phyloP scores from a whole-genome alignment of 2,329 filamentous ascomycete species.

The Hortaea werneckii region DNA sequence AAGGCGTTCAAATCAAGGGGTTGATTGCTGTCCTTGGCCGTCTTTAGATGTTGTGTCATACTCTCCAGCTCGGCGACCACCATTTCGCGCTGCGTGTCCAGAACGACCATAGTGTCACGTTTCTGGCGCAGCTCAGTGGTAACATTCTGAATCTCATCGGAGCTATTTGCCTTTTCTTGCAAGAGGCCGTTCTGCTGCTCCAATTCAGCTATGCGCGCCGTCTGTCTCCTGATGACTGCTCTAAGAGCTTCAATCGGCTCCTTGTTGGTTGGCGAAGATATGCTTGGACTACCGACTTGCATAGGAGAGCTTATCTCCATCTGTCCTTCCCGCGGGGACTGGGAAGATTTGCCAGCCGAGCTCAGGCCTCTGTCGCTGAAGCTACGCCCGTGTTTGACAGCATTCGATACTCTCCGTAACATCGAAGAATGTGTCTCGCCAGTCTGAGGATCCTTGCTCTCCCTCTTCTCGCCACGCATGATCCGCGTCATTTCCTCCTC shows the following conservation, averaged over 20 bases:
- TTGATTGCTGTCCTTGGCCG: constrained; percentile 71
- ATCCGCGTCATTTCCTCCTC: constrained; percentile 93
- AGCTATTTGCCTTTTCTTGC: constrained; percentile 45
- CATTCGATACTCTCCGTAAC: constrained; percentile 81
- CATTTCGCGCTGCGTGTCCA: constrained; percentile 91
- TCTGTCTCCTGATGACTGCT: constrained; percentile 63
- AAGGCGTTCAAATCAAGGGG: constrained; percentile 68
- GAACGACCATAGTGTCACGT: constrained; percentile 84
- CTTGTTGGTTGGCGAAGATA: constrained; percentile 40
- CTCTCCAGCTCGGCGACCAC: constrained; percentile 87
- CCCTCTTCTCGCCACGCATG: constrained; percentile 54
- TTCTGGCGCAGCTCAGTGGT: constrained; percentile 87
- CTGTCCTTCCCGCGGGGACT: constrained; percentile 30
- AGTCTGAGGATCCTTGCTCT: constrained; percentile 39
- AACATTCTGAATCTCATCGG: constrained; percentile 58
- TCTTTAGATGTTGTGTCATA: constrained; percentile 77
- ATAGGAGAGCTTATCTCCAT: constrained; percentile 27
- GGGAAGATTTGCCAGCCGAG: constrained; percentile 9
- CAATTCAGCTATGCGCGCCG: constrained; percentile 76
- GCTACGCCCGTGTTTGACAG: constrained; percentile 83
- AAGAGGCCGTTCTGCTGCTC: constrained; percentile 61
- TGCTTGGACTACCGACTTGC: constrained; percentile 26
- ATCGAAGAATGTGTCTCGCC: constrained; percentile 49
- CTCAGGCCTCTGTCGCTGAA: constrained; percentile 52
- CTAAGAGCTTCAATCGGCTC: constrained; percentile 34